Evolutionary conservation across 495 filamentous ascomycete species (phyloP), one percentile per base, ranked within the genome.

Genomic region (Barbatosphaeria neglecta): DNA sequence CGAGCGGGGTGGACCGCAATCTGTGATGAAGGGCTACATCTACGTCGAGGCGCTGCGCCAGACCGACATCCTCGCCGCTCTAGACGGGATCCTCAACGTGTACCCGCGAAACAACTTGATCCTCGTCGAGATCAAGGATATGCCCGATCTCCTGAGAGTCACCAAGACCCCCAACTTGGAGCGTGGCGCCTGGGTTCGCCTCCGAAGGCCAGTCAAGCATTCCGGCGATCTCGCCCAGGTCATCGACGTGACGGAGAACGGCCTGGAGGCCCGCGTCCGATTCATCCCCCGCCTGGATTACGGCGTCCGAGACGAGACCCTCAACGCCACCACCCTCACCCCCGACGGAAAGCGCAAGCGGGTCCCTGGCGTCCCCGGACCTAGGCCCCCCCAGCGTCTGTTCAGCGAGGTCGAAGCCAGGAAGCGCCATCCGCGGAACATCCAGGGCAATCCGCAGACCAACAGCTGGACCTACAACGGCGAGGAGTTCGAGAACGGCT

Each of bases 361-460:
- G 19, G 15, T 23, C 19, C 72, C 75, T 4, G 71, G 69, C 15
- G 64, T 72, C 18, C 58, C 63, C 19, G 76, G 75, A 6, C 74
- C 74, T 19, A 76, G 86, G n/a, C 89, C 93, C 11, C 90, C 92
- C 2, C 87, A 88, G 59, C 78, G 88, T 40, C 73, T 96, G 10
- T 99, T 99, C 72, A 96, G 84, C 54, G 93, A 96, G 57, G 71
- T 79, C 2, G 93, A 99, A 55, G 93, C 93, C 1, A 84, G 86
- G 54, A 96, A 94, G 70, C 83, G 83, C 51, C 83, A 93, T 51
- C 74, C 77, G 13, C 86, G 84, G 44, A 78, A 81, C 53, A 67
- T 96, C 4, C 71, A 74, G 33, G 80, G 82, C 48, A 75, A 72
- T 22, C 62, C 72, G 0, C 66, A 73, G 42, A 72, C 67, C 28